Base-by-base conservation (phyloP, 2,329 filamentous ascomycete species). In the Pseudopyrenochaeta lycopersici region DNA sequence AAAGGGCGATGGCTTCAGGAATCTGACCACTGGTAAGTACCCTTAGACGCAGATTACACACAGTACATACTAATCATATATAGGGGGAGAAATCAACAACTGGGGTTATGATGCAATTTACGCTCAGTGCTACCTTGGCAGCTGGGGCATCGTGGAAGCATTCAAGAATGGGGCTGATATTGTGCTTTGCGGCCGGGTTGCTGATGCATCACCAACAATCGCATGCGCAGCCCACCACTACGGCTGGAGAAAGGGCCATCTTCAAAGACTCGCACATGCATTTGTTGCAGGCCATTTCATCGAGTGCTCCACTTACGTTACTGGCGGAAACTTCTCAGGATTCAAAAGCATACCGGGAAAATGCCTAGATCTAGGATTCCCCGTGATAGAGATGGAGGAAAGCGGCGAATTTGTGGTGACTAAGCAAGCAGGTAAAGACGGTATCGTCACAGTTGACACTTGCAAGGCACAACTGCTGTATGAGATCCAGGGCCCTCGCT, bases 161-260 rank as follows among this genome's bases (percentile, higher is more conserved):
- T 66, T 64, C 59, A 49, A n/a, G 31, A 51, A 36, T n/a, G 64
- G 60, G 27, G 66, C 67, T 17, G 63, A 70, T 39, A 64, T 66
- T 35, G 61, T 70, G 18, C 41, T 70, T 10, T 63, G 60, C 38
- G 66, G 65, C 7, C 56, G 66, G 40, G 60, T 67, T 5, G 53
- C 66, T 1, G 66, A 68, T 49, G 63, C 66, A 12, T 63, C 58
- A 2, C 49, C 54, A 17, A 81, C 82, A 0, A 83, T 85, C 49
- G 83, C 80, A 1, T 81, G 82, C 0, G 83, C 82, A 0, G 78
- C 78, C 54, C 85, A 78, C 75, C 85, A 82, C 78, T 79, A 85
- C 46, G 70, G 76, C 4, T 86, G 82, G 84, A 76, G 79, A 14
- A 74, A 73, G 0, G 74, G 80, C 27, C 75, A 81, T 29, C 77